Evolutionary conservation across 2,329 filamentous ascomycete species (phyloP), one percentile per base, ranked within the genome.

Genomic region (Pseudocercospora cruenta): DNA sequence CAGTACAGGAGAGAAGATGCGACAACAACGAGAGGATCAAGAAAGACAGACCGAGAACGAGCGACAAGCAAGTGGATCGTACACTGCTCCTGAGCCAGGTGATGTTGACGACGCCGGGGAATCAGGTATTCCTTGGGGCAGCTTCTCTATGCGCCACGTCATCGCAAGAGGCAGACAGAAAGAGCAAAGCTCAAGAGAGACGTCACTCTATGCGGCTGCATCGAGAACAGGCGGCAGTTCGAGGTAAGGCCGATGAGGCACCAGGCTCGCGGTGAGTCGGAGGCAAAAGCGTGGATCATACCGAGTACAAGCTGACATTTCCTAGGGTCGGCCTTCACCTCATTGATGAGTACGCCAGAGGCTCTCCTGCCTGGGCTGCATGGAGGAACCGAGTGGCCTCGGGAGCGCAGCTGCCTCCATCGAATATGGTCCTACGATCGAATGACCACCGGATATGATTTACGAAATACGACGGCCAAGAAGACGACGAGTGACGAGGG

Each of bases 81-180:
- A 93, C 75, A 83, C 83, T 16, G 84, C 88, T 1, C 87, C 89
- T 0, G 82, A 85, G 21, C 81, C 87, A 3, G 80, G 82, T 14
- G 87, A 90, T 47, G 81, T 91, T 39, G 78, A 78, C 65, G 75
- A 73, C 39, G 84, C 85, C 58, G 82, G 85, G 12, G 82, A 87
- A 6, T 88, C 88, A 0, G 90, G 90, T 0, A 80, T 92, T 2
- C 90, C 90, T 0, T 93, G 90, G 91, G 91, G 91, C 39, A 85
- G 89, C 21, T 78, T 91, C 69, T 90, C 85, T 67, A 83, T 92
- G 78, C 83, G 81, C 45, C 80, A 85, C 67, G 78, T 85, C 12
- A 77, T 85, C 36, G 77, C 79, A 43, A 76, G 77, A 26, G 82
- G 83, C 14, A 81, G 78, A 67, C 77, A 73, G 28, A 81, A 80